These are phyloP conservation scores for Amanita thiersii DNA, from an alignment of 768 basidiomycete genomes.

Conservation along the genomic window DNA sequence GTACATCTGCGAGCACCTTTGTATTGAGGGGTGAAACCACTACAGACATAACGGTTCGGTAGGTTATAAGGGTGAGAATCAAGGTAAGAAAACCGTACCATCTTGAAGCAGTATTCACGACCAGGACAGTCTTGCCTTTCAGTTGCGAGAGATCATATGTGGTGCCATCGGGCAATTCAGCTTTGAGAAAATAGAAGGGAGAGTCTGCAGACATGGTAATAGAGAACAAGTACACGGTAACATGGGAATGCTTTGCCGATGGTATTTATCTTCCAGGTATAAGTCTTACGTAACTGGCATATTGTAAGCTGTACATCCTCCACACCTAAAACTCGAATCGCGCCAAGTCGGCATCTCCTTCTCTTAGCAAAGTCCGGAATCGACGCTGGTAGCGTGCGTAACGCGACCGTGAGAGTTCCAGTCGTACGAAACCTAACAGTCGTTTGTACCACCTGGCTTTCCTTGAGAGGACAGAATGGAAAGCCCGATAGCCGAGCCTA, in stretches of 20 bases:
- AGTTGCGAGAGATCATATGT: conserved; percentile 57
- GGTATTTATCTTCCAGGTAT: too few species aligned
- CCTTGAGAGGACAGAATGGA: conserved; percentile 52
- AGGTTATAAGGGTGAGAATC: not conserved
- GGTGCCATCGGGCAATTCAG: conserved; percentile 48
- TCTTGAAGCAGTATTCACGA: conserved; percentile 72
- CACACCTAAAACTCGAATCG: not conserved
- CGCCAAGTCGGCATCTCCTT: conserved; percentile 13
- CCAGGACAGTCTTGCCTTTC: conserved; percentile 69
- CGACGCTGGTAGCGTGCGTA: conserved; percentile 32
- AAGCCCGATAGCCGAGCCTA: conserved; percentile 82
- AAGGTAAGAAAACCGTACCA: conserved; percentile 38
- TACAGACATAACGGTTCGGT: conserved; percentile 17
- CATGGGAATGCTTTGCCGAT: conserved; percentile 7
- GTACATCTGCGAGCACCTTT: conserved; percentile 31
- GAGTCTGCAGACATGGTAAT: conserved; percentile 24
- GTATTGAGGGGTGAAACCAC: conserved; percentile 83
- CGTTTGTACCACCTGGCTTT: conserved; percentile 41
- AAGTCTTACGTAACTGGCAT: too few species aligned
- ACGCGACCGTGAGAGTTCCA: conserved; percentile 41
- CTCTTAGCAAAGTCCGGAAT: conserved; percentile 40
- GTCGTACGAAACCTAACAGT: conserved; percentile 39
- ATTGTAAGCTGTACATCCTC: too few species aligned
- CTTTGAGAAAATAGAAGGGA: conserved; percentile 63
- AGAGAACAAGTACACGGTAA: conserved; percentile 12